Percentiles rank a stretch among this genome's conserved stretches.
These are phyloP conservation scores for Globisporangium nagaii DNA, from an alignment of 352 stramenopile species.

Conservation along the genomic window DNA sequence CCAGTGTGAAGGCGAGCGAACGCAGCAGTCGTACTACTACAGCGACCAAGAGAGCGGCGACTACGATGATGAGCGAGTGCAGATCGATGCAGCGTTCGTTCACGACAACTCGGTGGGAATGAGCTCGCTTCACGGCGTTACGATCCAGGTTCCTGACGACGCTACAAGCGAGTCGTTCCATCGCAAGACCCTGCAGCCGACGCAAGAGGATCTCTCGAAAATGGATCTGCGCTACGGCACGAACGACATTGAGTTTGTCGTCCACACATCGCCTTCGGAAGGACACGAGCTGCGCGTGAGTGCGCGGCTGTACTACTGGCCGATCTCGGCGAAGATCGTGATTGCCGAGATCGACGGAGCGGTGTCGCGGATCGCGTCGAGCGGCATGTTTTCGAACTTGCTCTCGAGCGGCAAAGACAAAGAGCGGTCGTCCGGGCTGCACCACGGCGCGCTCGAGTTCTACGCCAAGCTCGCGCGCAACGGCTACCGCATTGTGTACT, in stretches of 20 bases:
- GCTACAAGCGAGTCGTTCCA: conserved; percentile 23
- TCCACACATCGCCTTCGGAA: conserved; percentile 9
- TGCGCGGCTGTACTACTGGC: conserved; percentile 70
- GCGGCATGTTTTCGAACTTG: conserved; percentile 22
- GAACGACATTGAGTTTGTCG: conserved; percentile 74
- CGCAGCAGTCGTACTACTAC: background rate
- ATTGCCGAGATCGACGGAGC: conserved; percentile 81
- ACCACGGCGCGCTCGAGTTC: conserved; percentile 70
- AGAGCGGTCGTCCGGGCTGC: conserved; percentile 30
- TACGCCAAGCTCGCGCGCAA: conserved; percentile 62
- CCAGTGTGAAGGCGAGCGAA: conserved; percentile 1
- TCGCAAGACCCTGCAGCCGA: conserved; percentile 57
- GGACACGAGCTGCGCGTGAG: conserved; percentile 31
- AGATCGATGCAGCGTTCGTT: conserved; percentile 2
- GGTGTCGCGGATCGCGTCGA: conserved; percentile 40
- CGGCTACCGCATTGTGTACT: conserved; percentile 76
- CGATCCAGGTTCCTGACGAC: background rate
- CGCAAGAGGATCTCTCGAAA: conserved; percentile 43
- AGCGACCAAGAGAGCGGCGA: background rate
- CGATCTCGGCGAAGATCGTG: conserved; percentile 65
- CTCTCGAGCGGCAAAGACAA: conserved; percentile 38
- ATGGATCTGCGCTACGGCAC: conserved; percentile 56
- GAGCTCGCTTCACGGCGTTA: background rate
- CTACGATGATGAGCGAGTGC: background rate
- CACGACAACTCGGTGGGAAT: background rate